Percentiles rank a stretch among this genome's conserved stretches.
Evolutionary conservation across 192 early-diverging fungal genomes (phyloP).

Genomic region (Linderina pennispora): DNA sequence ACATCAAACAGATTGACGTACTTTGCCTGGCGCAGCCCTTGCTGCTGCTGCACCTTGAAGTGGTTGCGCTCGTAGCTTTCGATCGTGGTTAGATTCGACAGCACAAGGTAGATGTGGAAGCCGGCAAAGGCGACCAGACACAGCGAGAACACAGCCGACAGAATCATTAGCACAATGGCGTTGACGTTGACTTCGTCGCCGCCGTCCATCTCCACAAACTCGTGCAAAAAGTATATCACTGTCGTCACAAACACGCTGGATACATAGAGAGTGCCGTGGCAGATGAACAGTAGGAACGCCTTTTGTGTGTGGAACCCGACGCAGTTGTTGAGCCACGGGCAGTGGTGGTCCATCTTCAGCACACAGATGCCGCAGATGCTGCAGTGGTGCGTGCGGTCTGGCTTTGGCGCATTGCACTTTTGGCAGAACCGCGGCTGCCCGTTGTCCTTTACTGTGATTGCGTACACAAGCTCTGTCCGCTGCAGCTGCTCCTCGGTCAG

Average conservation of each 20-base stretch:
- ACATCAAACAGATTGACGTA: constrained; percentile 44
- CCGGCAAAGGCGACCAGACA: constrained; percentile 24
- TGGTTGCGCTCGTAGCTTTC: constrained; percentile 37
- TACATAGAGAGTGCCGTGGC: constrained; percentile 27
- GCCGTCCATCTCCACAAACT: background rate
- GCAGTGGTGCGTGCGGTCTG: constrained; percentile 76
- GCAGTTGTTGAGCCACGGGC: constrained; percentile 79
- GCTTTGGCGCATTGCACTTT: constrained; percentile 60
- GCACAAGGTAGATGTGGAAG: constrained; percentile 35
- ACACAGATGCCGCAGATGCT: constrained; percentile 69
- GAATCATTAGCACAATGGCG: constrained; percentile 20
- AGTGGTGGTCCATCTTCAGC: constrained; percentile 75
- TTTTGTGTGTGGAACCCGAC: constrained; percentile 73
- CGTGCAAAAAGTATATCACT: constrained; percentile 11
- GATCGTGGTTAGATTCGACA: constrained; percentile 38
- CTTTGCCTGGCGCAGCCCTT: background rate
- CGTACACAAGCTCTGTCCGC: constrained; percentile 24
- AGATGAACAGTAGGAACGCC: constrained; percentile 62
- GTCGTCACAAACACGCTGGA: constrained; percentile 3
- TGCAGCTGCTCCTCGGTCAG: constrained; percentile 26
- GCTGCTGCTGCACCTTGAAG: constrained; percentile 3
- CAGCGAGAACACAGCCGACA: constrained; percentile 17
- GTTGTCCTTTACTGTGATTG: constrained; percentile 39
- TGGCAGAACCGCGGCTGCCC: constrained; percentile 45
- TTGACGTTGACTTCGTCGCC: constrained; percentile 6